These are phyloP conservation scores for Nicotiana otophora DNA, from an alignment of 257 asterid genomes.

Conservation along the genomic window DNA sequence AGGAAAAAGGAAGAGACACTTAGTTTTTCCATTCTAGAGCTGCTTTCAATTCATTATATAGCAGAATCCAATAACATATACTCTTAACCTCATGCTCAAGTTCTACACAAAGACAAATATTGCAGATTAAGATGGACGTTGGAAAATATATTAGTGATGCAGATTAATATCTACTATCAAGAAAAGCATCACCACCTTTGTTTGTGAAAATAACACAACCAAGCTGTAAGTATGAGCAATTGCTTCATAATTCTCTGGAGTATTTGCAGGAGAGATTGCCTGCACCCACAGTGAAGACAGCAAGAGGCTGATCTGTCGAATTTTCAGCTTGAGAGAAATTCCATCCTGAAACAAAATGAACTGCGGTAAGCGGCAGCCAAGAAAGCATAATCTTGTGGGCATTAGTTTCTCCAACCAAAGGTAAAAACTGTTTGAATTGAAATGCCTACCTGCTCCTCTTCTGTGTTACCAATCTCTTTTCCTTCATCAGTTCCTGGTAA, in stretches of 20 bases:
- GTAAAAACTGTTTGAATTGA: neutral
- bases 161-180: slow-evolving; percentile 4
- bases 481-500: slow-evolving; percentile 25
- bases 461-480: slow-evolving; percentile 27
- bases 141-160: neutral
- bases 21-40: neutral
- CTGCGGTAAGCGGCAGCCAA: slow-evolving; percentile 12
- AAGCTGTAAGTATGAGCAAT: slow-evolving; percentile 71
- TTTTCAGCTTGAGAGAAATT: slow-evolving; percentile 57
- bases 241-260: slow-evolving; percentile 68
- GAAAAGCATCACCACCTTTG: slow-evolving; percentile 39
- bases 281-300: slow-evolving; percentile 77
- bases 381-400: neutral
- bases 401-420: neutral
- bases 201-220: slow-evolving; percentile 57
- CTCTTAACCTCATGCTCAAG: slow-evolving; percentile 2
- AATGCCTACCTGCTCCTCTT: slow-evolving; percentile 49
- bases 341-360: slow-evolving; percentile 48
- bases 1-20: neutral
- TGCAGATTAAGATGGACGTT: neutral
- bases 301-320: slow-evolving; percentile 64
- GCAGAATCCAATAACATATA: neutral
- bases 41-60: neutral
- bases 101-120: neutral
- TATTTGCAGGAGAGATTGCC: slow-evolving; percentile 51